Percentiles rank a stretch among this genome's conserved stretches.
phyloP scores from a whole-genome alignment of 1,139 yeast species.

The Candida mesenterica region DNA sequence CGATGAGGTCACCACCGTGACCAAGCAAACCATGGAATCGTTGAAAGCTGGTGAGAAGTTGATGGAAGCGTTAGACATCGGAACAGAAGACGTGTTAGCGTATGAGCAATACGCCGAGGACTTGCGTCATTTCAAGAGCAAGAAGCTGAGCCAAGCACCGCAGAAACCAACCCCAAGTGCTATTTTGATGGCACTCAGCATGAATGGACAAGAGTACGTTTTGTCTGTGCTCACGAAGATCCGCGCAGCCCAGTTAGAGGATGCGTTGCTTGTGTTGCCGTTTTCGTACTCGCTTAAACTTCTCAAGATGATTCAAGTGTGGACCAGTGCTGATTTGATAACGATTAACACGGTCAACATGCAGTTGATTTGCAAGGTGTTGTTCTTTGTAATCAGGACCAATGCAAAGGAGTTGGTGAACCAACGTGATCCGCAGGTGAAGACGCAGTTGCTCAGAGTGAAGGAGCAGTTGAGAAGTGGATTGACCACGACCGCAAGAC shows the following conservation, averaged over 20 bases:
- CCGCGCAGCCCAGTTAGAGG: constrained; percentile 84
- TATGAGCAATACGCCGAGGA: constrained; percentile 44
- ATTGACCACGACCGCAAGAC: constrained; percentile 51
- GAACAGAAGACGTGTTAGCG: constrained; percentile 67
- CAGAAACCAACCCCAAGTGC: constrained; percentile 65
- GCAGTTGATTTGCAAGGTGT: constrained; percentile 67
- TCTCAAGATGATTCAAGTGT: constrained; percentile 68
- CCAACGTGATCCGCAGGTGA: constrained; percentile 62
- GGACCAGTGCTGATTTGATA: constrained; percentile 57
- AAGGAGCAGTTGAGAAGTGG: constrained; percentile 55
- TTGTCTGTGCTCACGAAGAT: constrained; percentile 67
- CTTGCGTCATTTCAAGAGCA: constrained; percentile 34
- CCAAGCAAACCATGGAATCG: constrained; percentile 85
- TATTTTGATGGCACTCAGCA: constrained; percentile 65
- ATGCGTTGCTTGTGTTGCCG: constrained; percentile 86
- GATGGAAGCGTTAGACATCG: constrained; percentile 89
- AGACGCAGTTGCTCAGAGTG: constrained; percentile 57
- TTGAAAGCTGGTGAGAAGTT: constrained; percentile 92
- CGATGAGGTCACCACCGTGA: constrained; percentile 66
- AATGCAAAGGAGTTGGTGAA: constrained; percentile 75
- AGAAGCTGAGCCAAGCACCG: constrained; percentile 46
- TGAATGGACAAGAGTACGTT: constrained; percentile 76
- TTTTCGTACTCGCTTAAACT: constrained; percentile 77
- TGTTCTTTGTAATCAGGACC: constrained; percentile 68
- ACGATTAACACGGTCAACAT: constrained; percentile 47